A percentile compares a stretch with the other conserved stretches of the same genome.
phyloP scores from a whole-genome alignment of 2,329 filamentous ascomycete genomes.

The Geosmithia flava region DNA sequence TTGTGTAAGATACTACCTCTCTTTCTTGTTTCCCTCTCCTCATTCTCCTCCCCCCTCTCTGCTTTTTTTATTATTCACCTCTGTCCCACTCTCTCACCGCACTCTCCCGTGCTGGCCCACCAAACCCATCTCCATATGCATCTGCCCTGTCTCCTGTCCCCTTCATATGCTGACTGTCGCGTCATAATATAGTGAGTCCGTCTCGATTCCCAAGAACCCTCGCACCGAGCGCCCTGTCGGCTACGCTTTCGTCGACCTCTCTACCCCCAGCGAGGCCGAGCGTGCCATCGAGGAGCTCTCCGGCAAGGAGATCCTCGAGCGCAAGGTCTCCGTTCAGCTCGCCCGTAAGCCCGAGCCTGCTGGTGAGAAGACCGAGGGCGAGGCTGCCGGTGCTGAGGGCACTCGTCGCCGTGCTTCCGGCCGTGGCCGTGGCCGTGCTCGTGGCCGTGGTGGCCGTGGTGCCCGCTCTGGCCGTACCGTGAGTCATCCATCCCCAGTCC shows the following conservation, averaged over 20 bases:
- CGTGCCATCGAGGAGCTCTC: conserved; percentile 92
- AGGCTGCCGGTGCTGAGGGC: conserved; percentile 60
- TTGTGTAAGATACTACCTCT: conserved; percentile 59
- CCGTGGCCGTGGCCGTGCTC: conserved; percentile 56
- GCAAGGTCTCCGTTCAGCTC: conserved; percentile 98
- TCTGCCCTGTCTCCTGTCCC: no score
- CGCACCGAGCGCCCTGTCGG: conserved; percentile 96
- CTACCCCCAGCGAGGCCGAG: conserved; percentile 86
- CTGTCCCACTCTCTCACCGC: no score
- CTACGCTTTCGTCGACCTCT: conserved; percentile 97
- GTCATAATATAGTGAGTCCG: conserved; percentile 62
- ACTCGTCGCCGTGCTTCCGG: conserved; percentile 50
- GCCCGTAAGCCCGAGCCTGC: conserved; percentile 91
- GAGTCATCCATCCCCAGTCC: conserved; percentile 18
- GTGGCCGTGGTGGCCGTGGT: conserved; percentile 54
- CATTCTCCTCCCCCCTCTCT: background rate
- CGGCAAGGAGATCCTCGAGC: conserved; percentile 93
- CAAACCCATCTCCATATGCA: background rate
- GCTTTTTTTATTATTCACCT: no score
- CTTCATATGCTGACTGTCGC: background rate
- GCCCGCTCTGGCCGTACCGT: conserved; percentile 43
- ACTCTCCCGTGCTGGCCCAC: background rate
- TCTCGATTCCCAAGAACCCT: conserved; percentile 98
- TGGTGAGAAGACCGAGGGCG: conserved; percentile 62
- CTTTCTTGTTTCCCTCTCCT: background rate